Percentiles rank a stretch among this genome's conserved stretches.
Conservation (phyloP, 2,329 filamentous ascomycete species). For the Fusarium palustre region DNA sequence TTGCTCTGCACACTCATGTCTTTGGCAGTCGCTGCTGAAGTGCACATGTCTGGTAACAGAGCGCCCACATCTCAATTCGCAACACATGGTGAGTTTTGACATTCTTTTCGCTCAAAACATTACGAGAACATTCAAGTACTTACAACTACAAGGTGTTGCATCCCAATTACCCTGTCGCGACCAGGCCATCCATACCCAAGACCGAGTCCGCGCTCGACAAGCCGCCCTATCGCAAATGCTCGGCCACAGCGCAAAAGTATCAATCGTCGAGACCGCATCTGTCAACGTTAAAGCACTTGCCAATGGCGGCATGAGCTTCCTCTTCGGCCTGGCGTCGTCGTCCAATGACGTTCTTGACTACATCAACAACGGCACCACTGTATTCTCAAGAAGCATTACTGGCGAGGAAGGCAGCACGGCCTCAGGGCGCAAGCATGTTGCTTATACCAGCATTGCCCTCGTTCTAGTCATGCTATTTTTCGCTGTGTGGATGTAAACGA, state of each 20-base stretch:
- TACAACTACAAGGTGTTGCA: constrained; percentile 70
- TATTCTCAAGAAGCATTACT: constrained; percentile 82
- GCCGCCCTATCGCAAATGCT: constrained; percentile 81
- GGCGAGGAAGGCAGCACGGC: constrained; percentile 73
- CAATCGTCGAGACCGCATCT: constrained; percentile 80
- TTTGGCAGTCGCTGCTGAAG: constrained; percentile 21
- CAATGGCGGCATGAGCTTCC: constrained; percentile 83
- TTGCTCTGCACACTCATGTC: constrained; percentile 35
- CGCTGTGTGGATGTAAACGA: constrained; percentile 45
- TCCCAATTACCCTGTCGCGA: constrained; percentile 76
- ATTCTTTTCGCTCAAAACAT: neutral
- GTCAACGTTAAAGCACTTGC: constrained; percentile 84
- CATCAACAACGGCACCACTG: constrained; percentile 87
- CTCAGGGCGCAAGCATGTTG: constrained; percentile 46
- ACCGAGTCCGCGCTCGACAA: constrained; percentile 80
- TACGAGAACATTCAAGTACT: constrained; percentile 6
- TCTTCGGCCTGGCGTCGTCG: constrained; percentile 84
- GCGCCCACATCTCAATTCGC: constrained; percentile 39
- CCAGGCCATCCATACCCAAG: constrained; percentile 78
- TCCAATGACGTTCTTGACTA: constrained; percentile 82
- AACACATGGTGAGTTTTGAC: constrained; percentile 36
- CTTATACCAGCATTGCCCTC: constrained; percentile 47
- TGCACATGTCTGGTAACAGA: constrained; percentile 34
- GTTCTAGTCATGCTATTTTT: constrained; percentile 48
- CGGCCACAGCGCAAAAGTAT: constrained; percentile 85